Percentiles rank a stretch among this genome's conserved stretches.
Evolutionary conservation across 495 filamentous ascomycete genomes (phyloP).

Genomic region (Penicillium arizonense): DNA sequence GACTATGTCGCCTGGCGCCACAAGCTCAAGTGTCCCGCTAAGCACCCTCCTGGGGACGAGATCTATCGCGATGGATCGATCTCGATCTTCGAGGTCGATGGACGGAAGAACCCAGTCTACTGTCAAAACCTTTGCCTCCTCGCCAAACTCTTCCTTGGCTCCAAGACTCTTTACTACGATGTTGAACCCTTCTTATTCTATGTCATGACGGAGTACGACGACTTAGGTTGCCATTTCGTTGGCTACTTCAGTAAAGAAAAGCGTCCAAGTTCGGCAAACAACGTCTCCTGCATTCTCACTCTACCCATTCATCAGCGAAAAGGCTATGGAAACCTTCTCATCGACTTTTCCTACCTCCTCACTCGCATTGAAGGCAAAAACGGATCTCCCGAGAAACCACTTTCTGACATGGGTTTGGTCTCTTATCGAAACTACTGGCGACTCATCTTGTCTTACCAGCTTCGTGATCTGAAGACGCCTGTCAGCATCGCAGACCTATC

Average conservation of each 20-base stretch:
- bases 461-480: conserved; percentile 62
- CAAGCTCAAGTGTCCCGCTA: conserved; percentile 95
- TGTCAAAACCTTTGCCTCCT: conserved; percentile 96
- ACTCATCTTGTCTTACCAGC: conserved; percentile 77
- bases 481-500: conserved; percentile 79
- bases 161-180: conserved; percentile 97
- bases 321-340: conserved; percentile 93
- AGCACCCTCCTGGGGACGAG: conserved; percentile 95
- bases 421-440: conserved; percentile 98
- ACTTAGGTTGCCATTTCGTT: conserved; percentile 92
- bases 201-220: conserved; percentile 94
- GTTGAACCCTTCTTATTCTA: conserved; percentile 99
- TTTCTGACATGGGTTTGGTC: conserved; percentile 96
- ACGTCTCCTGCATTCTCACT: conserved; percentile 95
- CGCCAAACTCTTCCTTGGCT: conserved; percentile 93
- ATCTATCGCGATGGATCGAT: conserved; percentile 94
- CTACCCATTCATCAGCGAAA: conserved; percentile 95
- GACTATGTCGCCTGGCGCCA: conserved; percentile 97
- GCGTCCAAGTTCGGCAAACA: conserved; percentile 89
- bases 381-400: conserved; percentile 93
- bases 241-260: conserved; percentile 99
- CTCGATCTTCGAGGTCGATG: conserved; percentile 96
- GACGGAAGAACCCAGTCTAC: conserved; percentile 93
- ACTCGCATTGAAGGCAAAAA: conserved; percentile 92
- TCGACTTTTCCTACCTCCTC: conserved; percentile 96